Base-by-base conservation (phyloP, 2,329 filamentous ascomycete genomes). In the Xylaria hypoxylon region DNA sequence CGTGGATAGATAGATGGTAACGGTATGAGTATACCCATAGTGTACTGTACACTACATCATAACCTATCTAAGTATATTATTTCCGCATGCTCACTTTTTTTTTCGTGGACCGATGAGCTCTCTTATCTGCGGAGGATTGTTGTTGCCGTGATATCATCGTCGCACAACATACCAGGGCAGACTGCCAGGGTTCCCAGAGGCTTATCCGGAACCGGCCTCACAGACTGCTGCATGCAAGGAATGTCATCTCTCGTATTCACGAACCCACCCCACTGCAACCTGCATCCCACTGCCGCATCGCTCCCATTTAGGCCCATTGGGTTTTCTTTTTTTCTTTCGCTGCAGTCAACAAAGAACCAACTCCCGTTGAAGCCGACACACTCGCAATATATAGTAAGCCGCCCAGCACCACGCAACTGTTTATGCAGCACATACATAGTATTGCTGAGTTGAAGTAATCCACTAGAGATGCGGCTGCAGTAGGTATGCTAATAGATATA, bases 221-320 rank as follows among this genome's bases (percentile, higher is more conserved):
- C 38, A 51, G n/a, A n/a, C n/a, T n/a, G n/a, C 51, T 40, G 24
- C 26, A 57, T 55, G 65, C 61, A 62, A 45, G 62, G 61, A 42
- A 22, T 53, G 50, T 62, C 62, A 59, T 62, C 50, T 65, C 66
- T 68, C 66, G 66, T 68, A 68, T 68, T 68, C 66, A 66, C 33
- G 52, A 59, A 48, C 47, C 63, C 62, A 65, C 62, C 28, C 48
- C 28, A 53, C 58, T 40, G 47, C 52, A 61, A 50, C 22, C 42
- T 50, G 17, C 45, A 33, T 55, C 17, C 28, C n/a, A 47, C 35
- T 33, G 33, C 31, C 31, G 40, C 33, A 22, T 48, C 40, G 58
- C 40, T 53, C 42, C 40, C 47, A 15, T 17, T 45, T 15, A 26
- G 13, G 40, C 7, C 26, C 31, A 31, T 33, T 31, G 31, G 22